These are phyloP conservation scores for Farysia itapuensis DNA, from an alignment of 1,284 basidiomycete species.

Conservation along the genomic window DNA sequence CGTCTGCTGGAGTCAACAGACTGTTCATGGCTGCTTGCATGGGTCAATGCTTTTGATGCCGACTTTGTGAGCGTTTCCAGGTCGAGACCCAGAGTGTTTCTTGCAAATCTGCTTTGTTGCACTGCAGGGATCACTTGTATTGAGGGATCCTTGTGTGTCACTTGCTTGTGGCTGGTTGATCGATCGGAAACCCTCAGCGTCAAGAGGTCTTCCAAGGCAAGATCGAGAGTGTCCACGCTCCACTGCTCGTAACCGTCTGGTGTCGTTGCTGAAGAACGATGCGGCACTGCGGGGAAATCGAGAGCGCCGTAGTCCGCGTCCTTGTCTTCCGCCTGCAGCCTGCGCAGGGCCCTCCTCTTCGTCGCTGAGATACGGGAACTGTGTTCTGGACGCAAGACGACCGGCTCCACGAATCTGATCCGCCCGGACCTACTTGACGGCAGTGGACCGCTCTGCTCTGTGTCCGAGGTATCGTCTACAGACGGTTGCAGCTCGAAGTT, in stretches of 20 bases:
- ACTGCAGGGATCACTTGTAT: too few relatives aligned
- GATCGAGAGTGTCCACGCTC: slow-evolving; percentile 31
- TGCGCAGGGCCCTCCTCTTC: slow-evolving; percentile 28
- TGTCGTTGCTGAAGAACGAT: not conserved
- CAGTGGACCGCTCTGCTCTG: slow-evolving; percentile 10
- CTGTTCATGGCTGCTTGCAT: not conserved
- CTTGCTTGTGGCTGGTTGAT: too few relatives aligned
- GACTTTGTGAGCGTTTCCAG: too few relatives aligned
- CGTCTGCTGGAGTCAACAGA: not conserved
- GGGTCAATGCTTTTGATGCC: too few relatives aligned
- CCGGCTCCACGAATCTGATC: slow-evolving; percentile 36
- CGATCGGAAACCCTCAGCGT: too few relatives aligned
- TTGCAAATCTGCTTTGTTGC: too few relatives aligned
- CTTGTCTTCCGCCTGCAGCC: slow-evolving; percentile 5
- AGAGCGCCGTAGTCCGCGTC: slow-evolving; percentile 4
- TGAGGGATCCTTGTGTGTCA: too few relatives aligned
- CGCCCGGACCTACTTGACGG: too few relatives aligned
- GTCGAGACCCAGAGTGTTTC: too few relatives aligned
- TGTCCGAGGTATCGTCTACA: slow-evolving; percentile 25
- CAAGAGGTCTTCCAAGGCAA: slow-evolving; percentile 29
- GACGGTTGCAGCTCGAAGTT: slow-evolving; percentile 11
- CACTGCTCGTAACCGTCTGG: slow-evolving; percentile 10
- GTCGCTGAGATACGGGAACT: slow-evolving; percentile 19
- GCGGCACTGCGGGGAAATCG: slow-evolving; percentile 21
- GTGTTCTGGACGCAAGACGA: slow-evolving; percentile 13